Base-by-base conservation (phyloP, 306 rosid species). In the Begonia fuchsioides region DNA sequence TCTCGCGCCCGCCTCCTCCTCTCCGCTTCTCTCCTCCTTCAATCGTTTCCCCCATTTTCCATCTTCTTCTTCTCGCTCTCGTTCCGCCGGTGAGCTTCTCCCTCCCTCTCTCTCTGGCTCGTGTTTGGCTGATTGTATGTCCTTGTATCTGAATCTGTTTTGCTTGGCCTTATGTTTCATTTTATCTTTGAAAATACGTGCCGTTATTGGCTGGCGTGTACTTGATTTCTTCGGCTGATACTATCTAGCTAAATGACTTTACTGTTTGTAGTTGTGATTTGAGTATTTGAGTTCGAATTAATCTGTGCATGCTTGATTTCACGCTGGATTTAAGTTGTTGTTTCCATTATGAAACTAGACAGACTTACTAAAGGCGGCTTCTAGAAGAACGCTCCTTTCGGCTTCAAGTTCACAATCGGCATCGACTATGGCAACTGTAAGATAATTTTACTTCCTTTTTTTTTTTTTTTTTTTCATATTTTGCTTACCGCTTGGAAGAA, bases 351-450 rank as follows among this genome's bases (percentile, higher is more conserved):
- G 59, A 48, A 77, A 77, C 80, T 82, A 77, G 81, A 63, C 93
- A 88, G 93, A 70, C 68, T 64, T 74, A 44, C 76, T 88, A 62
- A 79, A 74, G 81, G 78, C 69, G 38, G 78, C 90, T 26, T 72
- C 97, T 54, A 63, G 83, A 26, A 26, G 32, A 26, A 75, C 78
- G 47, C 72, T 88, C 2, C 13, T 60, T 51, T 56, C 62, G 32
- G 65, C 78, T 0, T 26, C 79, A 10, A 74, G 70, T 61, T 51
- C 63, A 0, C 79, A 64, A 12, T 61, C 87, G 0, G 38, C 66
- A 0, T 79, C 93, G 0, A 68, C 86, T 6, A 76, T 75, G 80
- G 70, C 81, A 13, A 15, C 51, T 57, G 96, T 83, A 61, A 67
- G 94, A 66, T 60, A 50, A 38, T 26, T 32, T 16, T 32, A 51